Evolutionary conservation across 345 rosid species (phyloP).

Genomic region (Boechera stricta): DNA sequence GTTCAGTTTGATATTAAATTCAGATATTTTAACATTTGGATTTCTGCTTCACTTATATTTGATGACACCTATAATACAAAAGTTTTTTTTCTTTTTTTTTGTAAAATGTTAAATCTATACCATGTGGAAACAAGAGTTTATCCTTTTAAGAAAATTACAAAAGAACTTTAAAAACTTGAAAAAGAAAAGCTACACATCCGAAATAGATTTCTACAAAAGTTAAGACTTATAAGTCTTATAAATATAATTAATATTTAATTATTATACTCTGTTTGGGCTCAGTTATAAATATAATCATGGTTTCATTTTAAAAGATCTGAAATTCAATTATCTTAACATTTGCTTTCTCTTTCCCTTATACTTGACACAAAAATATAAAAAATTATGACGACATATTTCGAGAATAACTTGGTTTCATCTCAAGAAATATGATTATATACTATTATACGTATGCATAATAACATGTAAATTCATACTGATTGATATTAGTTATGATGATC

Average conservation of each 20-base stretch:
- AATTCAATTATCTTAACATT: neutral
- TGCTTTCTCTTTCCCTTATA: neutral
- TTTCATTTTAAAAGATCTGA: neutral
- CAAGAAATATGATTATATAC: neutral
- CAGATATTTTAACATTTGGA: neutral
- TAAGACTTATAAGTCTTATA: neutral
- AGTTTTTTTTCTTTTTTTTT: too few relatives aligned
- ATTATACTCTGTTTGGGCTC: neutral
- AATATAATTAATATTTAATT: too few relatives aligned
- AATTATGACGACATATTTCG: neutral
- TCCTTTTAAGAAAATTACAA: too few relatives aligned
- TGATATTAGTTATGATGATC: neutral
- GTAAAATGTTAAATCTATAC: too few relatives aligned
- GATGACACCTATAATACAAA: neutral
- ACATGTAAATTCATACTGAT: constrained; percentile 6
- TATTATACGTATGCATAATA: constrained; percentile 15
- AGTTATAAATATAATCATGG: neutral
- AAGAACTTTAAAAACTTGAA: too few relatives aligned
- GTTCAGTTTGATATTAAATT: neutral
- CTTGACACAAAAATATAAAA: neutral
- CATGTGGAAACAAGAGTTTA: too few relatives aligned
- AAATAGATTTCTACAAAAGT: neutral
- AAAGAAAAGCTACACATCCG: too few relatives aligned
- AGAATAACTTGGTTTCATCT: constrained; percentile 8
- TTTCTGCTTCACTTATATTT: neutral